Percentiles rank a stretch among this genome's conserved stretches.
Conservation (phyloP, 768 basidiomycete genomes). For the Pulveroboletus ravenelii region DNA sequence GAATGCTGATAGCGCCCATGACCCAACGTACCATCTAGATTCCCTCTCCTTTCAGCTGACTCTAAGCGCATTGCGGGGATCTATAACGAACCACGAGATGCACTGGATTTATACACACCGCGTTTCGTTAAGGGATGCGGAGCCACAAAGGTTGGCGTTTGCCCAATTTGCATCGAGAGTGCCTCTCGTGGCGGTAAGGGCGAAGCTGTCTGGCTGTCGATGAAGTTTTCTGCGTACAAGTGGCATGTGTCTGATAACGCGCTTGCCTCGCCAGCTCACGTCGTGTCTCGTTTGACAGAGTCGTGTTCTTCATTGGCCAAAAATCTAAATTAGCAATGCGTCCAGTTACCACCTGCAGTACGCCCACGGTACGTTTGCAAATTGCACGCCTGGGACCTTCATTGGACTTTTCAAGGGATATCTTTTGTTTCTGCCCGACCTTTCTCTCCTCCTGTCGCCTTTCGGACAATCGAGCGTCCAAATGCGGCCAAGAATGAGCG, state of each 20-base stretch:
- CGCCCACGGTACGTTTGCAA: slow-evolving; percentile 51
- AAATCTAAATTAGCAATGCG: slow-evolving; percentile 3
- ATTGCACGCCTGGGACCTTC: not conserved
- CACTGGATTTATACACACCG: slow-evolving; percentile 73
- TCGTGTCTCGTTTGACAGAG: slow-evolving; percentile 14
- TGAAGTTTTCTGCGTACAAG: slow-evolving; percentile 83
- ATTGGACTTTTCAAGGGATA: slow-evolving; percentile 46
- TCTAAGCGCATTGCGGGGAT: slow-evolving; percentile 35
- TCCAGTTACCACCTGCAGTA: slow-evolving; percentile 81
- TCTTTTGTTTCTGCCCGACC: slow-evolving; percentile 64
- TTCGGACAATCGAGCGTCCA: slow-evolving; percentile 45
- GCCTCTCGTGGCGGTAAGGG: slow-evolving; percentile 57
- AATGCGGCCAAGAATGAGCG: slow-evolving; percentile 59
- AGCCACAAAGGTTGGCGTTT: slow-evolving; percentile 64
- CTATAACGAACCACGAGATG: slow-evolving; percentile 56
- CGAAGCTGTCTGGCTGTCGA: slow-evolving; percentile 64
- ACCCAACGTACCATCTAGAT: slow-evolving; percentile 11
- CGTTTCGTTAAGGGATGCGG: slow-evolving; percentile 71
- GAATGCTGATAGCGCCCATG: slow-evolving; percentile 1
- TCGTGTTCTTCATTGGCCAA: not conserved
- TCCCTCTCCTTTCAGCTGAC: slow-evolving; percentile 10
- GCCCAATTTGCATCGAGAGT: slow-evolving; percentile 70
- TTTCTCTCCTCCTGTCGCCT: slow-evolving; percentile 71
- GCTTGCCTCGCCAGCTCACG: slow-evolving; percentile 1
- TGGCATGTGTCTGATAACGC: slow-evolving; percentile 41